Percentiles rank a stretch among this genome's conserved stretches.
phyloP scores from a whole-genome alignment of 352 stramenopile genomes.

The Pelagophyceae sp. region DNA sequence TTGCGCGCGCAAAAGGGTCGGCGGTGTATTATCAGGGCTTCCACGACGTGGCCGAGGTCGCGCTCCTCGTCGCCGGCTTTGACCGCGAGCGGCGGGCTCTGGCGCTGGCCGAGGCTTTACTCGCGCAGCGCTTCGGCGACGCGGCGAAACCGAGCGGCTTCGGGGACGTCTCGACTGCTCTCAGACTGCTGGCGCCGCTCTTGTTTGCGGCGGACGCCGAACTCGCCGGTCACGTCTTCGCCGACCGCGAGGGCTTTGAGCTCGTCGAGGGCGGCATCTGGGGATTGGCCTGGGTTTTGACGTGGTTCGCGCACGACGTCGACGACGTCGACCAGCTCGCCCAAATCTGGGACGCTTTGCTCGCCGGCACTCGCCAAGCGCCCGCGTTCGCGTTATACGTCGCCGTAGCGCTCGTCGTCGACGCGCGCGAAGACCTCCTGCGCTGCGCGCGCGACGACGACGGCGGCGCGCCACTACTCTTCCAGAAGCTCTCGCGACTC shows the following conservation, averaged over 20 bases:
- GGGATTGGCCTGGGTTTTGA: not conserved
- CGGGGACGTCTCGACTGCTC: not conserved
- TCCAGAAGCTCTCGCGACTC: not conserved
- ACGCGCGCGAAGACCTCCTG: not conserved
- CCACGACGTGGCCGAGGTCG: slow-evolving; percentile 14
- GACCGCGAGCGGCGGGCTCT: not conserved
- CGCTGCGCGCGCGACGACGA: not conserved
- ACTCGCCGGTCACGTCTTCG: not conserved
- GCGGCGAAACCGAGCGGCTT: not conserved
- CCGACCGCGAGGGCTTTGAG: not conserved
- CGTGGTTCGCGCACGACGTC: slow-evolving; percentile 10
- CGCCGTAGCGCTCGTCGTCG: not conserved
- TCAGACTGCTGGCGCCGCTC: not conserved
- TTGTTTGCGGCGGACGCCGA: not conserved
- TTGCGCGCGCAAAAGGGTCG: not conserved
- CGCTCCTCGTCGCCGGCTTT: not conserved
- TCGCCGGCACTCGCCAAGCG: not conserved
- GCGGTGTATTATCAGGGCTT: not conserved
- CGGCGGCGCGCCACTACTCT: not conserved
- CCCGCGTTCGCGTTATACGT: not conserved
- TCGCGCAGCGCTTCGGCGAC: not conserved
- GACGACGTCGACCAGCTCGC: not conserved
- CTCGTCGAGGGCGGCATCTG: not conserved
- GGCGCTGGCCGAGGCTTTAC: not conserved
- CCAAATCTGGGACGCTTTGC: not conserved